phyloP scores from a whole-genome alignment of 352 stramenopile species.

The Pythium aristosporum region DNA sequence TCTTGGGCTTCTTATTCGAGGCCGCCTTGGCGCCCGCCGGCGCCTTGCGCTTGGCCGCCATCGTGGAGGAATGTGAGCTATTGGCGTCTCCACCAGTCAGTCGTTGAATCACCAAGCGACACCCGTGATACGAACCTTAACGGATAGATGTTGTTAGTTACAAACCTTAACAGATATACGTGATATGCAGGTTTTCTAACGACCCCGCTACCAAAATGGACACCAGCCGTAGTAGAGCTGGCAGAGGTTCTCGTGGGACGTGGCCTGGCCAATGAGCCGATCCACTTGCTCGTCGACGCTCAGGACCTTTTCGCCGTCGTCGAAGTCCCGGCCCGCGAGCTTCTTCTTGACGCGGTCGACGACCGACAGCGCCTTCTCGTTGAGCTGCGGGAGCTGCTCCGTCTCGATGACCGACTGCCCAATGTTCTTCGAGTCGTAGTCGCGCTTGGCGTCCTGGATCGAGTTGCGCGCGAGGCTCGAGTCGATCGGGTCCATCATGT shows the following conservation, averaged over 20 bases:
- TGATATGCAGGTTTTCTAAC: slow-evolving; percentile 20
- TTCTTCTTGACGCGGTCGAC: slow-evolving; percentile 99
- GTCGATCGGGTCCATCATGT: slow-evolving; percentile 68
- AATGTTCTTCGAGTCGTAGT: slow-evolving; percentile 55
- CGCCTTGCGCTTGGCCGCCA: slow-evolving; percentile 28
- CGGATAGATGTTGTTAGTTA: too few relatives aligned
- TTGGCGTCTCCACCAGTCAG: slow-evolving; percentile 6
- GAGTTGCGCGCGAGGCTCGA: slow-evolving; percentile 57
- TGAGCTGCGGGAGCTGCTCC: slow-evolving; percentile 77
- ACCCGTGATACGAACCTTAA: slow-evolving; percentile 19
- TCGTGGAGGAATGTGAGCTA: not conserved
- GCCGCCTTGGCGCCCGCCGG: slow-evolving; percentile 12
- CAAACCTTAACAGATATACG: slow-evolving; percentile 19
- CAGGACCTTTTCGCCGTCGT: slow-evolving; percentile 76
- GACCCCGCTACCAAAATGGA: slow-evolving; percentile 70
- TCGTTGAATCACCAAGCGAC: slow-evolving; percentile 8
- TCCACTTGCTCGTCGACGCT: slow-evolving; percentile 95
- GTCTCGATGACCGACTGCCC: slow-evolving; percentile 55
- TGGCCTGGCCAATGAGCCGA: slow-evolving; percentile 97
- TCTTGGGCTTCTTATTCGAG: slow-evolving; percentile 15
- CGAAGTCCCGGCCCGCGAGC: slow-evolving; percentile 97
- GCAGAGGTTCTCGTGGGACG: slow-evolving; percentile 98
- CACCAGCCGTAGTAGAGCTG: slow-evolving; percentile 99
- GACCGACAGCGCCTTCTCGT: slow-evolving; percentile 93
- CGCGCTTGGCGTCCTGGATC: slow-evolving; percentile 55